Evolutionary conservation across 2,329 filamentous ascomycete genomes (phyloP).

Genomic region (Pseudocercospora pini-densiflorae): DNA sequence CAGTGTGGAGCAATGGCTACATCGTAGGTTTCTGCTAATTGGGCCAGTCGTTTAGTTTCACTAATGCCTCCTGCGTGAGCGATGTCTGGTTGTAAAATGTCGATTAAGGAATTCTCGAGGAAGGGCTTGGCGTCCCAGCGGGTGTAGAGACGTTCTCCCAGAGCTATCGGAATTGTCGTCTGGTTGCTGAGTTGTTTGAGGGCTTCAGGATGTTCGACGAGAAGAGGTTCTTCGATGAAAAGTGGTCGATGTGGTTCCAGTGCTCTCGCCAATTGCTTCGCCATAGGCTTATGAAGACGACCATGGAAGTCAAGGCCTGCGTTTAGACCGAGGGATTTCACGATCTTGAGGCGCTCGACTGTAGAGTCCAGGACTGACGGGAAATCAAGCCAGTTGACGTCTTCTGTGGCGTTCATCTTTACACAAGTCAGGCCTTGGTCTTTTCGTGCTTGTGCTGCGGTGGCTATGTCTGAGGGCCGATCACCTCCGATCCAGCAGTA

Average conservation of each 20-base stretch:
- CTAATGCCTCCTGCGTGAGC: conserved; percentile 73
- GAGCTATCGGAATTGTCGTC: conserved; percentile 68
- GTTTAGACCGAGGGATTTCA: conserved; percentile 72
- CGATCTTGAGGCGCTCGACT: conserved; percentile 69
- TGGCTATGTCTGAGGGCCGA: conserved; percentile 67
- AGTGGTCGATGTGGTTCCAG: conserved; percentile 71
- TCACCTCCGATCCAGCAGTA: conserved; percentile 83
- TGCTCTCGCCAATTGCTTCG: conserved; percentile 71
- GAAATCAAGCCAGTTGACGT: conserved; percentile 76
- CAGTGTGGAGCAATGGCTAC: conserved; percentile 72
- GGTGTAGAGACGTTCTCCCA: conserved; percentile 73
- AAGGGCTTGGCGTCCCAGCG: conserved; percentile 77
- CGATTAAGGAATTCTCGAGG: conserved; percentile 69
- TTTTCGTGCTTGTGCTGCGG: conserved; percentile 55
- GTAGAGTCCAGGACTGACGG: conserved; percentile 66
- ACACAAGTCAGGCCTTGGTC: conserved; percentile 68
- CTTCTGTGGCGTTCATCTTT: conserved; percentile 82
- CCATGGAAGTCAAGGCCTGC: conserved; percentile 80
- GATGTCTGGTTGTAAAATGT: conserved; percentile 75
- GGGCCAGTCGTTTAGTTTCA: conserved; percentile 70
- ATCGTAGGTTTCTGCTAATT: conserved; percentile 75
- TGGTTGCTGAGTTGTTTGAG: conserved; percentile 64
- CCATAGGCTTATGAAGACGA: conserved; percentile 78
- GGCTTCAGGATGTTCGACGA: conserved; percentile 70
- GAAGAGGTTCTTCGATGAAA: conserved; percentile 76